These are phyloP conservation scores for Neotropicomus parvogracilis DNA, from an alignment of 1,284 basidiomycete genomes.

Conservation along the genomic window DNA sequence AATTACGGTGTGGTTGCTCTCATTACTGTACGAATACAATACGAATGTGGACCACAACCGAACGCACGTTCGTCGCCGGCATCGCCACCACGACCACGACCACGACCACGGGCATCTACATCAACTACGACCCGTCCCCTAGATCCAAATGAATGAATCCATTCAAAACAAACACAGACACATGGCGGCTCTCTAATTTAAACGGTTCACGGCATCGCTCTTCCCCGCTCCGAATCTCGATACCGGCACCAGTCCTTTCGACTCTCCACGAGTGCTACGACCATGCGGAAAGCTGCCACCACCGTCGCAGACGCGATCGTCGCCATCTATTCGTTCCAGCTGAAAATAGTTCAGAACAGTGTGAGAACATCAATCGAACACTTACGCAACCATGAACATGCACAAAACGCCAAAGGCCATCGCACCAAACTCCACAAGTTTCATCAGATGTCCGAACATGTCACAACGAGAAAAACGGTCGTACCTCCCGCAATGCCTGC, in stretches of 20 bases:
- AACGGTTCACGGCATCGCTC: constrained; percentile 29
- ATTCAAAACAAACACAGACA: constrained; percentile 12
- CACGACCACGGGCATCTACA: too few species aligned
- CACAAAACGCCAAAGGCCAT: constrained; percentile 86
- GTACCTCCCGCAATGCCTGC: constrained; percentile 83
- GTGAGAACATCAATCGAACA: constrained; percentile 29
- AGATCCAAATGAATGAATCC: constrained; percentile 15
- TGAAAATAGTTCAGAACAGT: constrained; percentile 40
- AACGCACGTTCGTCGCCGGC: constrained; percentile 47
- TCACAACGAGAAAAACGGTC: constrained; percentile 20
- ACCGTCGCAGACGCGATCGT: constrained; percentile 8
- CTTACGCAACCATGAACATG: constrained; percentile 87
- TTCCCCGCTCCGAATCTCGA: constrained; percentile 10
- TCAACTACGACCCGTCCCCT: constrained; percentile 14
- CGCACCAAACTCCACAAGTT: constrained; percentile 66
- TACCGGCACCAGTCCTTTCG: constrained; percentile 1
- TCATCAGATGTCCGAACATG: constrained; percentile 16
- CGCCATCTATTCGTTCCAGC: constrained; percentile 78
- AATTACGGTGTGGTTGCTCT: constrained; percentile 31
- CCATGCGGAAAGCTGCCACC: constrained; percentile 1
- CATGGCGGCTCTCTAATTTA: constrained; percentile 25
- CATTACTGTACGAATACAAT: constrained; percentile 26
- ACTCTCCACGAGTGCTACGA: not conserved
- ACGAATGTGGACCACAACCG: constrained; percentile 14
- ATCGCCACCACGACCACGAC: constrained; percentile 24